Evolutionary conservation across 1,284 basidiomycete genomes (phyloP).

Genomic region (Fomes fomentarius): DNA sequence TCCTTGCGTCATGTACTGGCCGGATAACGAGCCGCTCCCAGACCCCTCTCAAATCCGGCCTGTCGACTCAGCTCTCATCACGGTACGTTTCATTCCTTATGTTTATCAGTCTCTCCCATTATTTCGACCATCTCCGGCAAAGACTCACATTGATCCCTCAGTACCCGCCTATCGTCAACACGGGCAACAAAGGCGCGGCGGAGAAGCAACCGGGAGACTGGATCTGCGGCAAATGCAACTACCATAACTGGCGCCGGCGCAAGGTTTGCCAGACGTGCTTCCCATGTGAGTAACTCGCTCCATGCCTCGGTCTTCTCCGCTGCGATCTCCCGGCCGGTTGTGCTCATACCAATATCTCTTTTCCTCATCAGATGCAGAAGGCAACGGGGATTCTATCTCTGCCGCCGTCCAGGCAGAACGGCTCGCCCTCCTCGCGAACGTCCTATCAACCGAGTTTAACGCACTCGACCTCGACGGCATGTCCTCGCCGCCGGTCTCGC

Average conservation of each 20-base stretch:
- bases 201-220: conserved; percentile 89
- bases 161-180: conserved; percentile 87
- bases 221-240: conserved; percentile 83
- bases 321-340: not conserved
- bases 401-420: conserved; percentile 81
- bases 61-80: conserved; percentile 49
- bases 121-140: too few species aligned
- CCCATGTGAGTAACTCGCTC: conserved; percentile 62
- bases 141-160: conserved; percentile 28
- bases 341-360: not conserved
- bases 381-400: conserved; percentile 82
- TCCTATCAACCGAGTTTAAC: conserved; percentile 57
- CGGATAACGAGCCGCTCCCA: conserved; percentile 81
- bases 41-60: conserved; percentile 78
- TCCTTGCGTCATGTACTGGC: conserved; percentile 85
- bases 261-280: conserved; percentile 90
- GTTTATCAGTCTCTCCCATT: too few species aligned
- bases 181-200: conserved; percentile 86
- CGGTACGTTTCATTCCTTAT: conserved; percentile 45
- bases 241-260: conserved; percentile 83
- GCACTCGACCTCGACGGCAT: conserved; percentile 17
- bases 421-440: conserved; percentile 71
- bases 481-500: not conserved
- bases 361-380: conserved; percentile 78
- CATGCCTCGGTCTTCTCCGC: too few species aligned